These are phyloP conservation scores for Chlorella sorokiniana DNA, from an alignment of 139 green algal genomes.

Conservation along the genomic window DNA sequence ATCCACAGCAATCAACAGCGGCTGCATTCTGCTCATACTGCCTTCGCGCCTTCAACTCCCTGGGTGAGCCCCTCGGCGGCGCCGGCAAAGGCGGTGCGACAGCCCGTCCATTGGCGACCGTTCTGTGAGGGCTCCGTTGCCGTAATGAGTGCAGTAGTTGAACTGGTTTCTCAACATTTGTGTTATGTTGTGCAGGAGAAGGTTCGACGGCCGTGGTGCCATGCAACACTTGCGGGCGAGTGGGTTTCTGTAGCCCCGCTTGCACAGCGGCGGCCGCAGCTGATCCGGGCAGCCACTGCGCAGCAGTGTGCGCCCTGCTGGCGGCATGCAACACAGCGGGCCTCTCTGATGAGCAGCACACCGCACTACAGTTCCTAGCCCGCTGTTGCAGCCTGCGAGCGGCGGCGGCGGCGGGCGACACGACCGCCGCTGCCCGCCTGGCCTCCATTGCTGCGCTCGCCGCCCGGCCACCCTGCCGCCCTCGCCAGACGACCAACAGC, in stretches of 20 bases:
- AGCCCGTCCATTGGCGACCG: too few relatives aligned
- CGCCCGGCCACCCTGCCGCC: conserved; percentile 7
- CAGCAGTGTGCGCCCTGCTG: conserved; percentile 31
- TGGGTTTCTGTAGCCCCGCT: conserved; percentile 27
- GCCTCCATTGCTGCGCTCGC: not conserved
- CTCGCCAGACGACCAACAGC: not conserved
- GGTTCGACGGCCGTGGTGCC: not conserved
- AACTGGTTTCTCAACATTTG: not conserved
- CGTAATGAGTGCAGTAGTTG: not conserved
- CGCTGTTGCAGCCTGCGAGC: conserved; percentile 27
- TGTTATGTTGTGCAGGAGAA: not conserved
- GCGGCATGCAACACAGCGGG: conserved; percentile 37
- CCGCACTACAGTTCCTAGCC: conserved; percentile 25
- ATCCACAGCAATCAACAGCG: conserved; percentile 28
- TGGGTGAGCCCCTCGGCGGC: not conserved
- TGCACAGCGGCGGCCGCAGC: conserved; percentile 30
- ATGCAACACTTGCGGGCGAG: conserved; percentile 3
- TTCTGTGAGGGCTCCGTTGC: too few relatives aligned
- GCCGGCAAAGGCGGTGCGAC: not conserved
- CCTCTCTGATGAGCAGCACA: conserved; percentile 36
- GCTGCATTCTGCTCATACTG: conserved; percentile 35
- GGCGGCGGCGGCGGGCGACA: not conserved
- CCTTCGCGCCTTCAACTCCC: conserved; percentile 29
- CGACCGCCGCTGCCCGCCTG: conserved; percentile 6
- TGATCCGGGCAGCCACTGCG: conserved; percentile 44